phyloP scores from a whole-genome alignment of 345 rosid species.

The Mercurialis annua region DNA sequence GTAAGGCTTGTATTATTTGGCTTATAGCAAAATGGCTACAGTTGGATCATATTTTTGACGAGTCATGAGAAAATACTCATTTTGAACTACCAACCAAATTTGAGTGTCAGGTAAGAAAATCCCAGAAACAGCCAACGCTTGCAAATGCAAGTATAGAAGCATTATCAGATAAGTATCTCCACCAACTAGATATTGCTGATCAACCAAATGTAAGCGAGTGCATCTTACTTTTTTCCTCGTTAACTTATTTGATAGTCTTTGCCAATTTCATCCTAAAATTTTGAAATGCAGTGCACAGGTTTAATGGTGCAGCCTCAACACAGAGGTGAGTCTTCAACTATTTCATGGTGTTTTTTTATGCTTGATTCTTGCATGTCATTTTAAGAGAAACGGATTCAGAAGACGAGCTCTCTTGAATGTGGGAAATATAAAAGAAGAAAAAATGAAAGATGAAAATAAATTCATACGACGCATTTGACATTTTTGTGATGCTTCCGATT shows the following conservation, averaged over 20 bases:
- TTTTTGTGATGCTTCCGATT: neutral
- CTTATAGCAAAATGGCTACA: constrained; percentile 9
- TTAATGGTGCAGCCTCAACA: constrained; percentile 28
- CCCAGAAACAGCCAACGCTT: constrained; percentile 22
- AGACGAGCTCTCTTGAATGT: neutral
- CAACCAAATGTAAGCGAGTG: constrained; percentile 36
- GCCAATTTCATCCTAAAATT: constrained; percentile 16
- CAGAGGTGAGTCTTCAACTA: constrained; percentile 42
- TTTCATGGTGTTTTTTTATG: neutral
- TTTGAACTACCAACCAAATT: constrained; percentile 5
- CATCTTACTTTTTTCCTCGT: neutral
- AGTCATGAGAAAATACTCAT: neutral
- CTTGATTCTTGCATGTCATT: neutral
- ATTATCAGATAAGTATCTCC: constrained; percentile 30
- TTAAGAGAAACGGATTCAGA: neutral
- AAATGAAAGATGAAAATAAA: neutral
- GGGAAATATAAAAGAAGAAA: neutral
- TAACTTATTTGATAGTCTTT: constrained; percentile 7
- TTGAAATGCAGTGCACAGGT: constrained; percentile 45
- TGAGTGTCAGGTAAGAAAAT: constrained; percentile 21
- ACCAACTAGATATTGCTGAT: constrained; percentile 29
- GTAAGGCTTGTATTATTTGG: constrained; percentile 31
- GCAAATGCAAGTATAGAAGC: constrained; percentile 25
- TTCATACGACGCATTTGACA: neutral
- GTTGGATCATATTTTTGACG: neutral